Percentiles rank a stretch among this genome's conserved stretches.
Conservation (phyloP, 2,329 filamentous ascomycete genomes). For the Fusarium sp. region DNA sequence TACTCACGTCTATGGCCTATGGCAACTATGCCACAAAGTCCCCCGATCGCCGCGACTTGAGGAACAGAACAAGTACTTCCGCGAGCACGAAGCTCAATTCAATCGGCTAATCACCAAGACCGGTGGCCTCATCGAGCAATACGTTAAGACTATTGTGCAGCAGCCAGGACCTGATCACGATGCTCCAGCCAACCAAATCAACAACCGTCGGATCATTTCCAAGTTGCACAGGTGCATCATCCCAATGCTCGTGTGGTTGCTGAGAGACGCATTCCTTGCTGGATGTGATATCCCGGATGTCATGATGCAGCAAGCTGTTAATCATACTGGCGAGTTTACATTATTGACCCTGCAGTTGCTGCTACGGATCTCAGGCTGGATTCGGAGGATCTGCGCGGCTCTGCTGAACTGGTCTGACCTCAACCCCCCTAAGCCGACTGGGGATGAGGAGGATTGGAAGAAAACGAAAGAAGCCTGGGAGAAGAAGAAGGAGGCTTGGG, state of each 20-base stretch:
- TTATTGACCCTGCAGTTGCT: constrained; percentile 26
- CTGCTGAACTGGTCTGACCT: constrained; percentile 24
- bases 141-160: constrained; percentile 13
- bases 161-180: neutral
- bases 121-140: constrained; percentile 8
- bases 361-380: constrained; percentile 30
- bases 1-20: constrained; percentile 19
- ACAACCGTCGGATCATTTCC: constrained; percentile 5
- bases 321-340: constrained; percentile 35
- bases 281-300: constrained; percentile 10
- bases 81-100: constrained; percentile 5
- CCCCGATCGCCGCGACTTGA: constrained; percentile 20
- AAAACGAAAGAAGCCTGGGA: constrained; percentile 5
- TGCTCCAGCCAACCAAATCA: neutral
- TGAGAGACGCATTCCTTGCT: constrained; percentile 38
- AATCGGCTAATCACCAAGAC: constrained; percentile 19
- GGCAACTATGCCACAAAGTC: constrained; percentile 25
- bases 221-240: constrained; percentile 37
- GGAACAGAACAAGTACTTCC: constrained; percentile 29
- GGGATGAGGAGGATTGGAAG: neutral
- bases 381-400: constrained; percentile 19
- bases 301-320: neutral
- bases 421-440: constrained; percentile 3
- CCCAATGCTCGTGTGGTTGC: constrained; percentile 40
- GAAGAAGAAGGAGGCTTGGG: constrained; percentile 7